These are phyloP conservation scores for Colletotrichum eremochloae DNA, from an alignment of 2,329 filamentous ascomycete species.

Conservation along the genomic window DNA sequence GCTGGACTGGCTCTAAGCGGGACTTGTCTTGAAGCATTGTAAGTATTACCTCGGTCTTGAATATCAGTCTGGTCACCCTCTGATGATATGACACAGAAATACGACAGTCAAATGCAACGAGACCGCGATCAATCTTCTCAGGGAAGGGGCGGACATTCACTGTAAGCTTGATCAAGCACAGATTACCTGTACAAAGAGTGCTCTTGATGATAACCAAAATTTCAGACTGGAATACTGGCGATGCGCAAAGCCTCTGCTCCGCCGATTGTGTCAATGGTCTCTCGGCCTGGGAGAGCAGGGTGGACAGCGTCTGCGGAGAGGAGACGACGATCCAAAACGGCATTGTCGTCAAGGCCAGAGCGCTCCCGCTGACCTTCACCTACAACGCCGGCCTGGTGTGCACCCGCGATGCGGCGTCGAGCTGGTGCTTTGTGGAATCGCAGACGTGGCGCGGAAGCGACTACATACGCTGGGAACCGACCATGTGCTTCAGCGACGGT, in stretches of 20 bases:
- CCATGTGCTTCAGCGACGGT: not conserved
- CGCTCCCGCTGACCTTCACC: not conserved
- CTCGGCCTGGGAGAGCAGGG: not conserved
- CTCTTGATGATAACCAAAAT: no score
- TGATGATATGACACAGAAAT: no score
- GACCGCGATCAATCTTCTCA: not conserved
- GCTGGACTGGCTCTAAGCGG: not conserved
- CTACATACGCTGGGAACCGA: not conserved
- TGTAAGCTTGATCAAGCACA: not conserved
- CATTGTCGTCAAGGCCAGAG: not conserved
- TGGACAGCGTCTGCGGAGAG: not conserved
- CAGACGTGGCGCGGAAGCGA: constrained; percentile 2
- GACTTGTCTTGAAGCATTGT: not conserved
- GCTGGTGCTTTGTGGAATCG: not conserved
- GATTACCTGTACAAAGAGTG: no score
- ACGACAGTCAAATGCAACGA: no score
- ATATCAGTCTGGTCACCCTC: no score
- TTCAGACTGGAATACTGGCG: not conserved
- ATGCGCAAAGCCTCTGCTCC: not conserved
- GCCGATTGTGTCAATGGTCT: not conserved
- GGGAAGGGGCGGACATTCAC: not conserved
- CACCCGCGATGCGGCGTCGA: not conserved
- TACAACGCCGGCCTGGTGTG: constrained; percentile 3
- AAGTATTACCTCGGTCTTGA: not conserved
- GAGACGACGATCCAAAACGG: not conserved